A percentile compares a stretch with the other conserved stretches of the same genome.
phyloP scores from a whole-genome alignment of 208 protist species.

The Trypanosoma brucei region DNA sequence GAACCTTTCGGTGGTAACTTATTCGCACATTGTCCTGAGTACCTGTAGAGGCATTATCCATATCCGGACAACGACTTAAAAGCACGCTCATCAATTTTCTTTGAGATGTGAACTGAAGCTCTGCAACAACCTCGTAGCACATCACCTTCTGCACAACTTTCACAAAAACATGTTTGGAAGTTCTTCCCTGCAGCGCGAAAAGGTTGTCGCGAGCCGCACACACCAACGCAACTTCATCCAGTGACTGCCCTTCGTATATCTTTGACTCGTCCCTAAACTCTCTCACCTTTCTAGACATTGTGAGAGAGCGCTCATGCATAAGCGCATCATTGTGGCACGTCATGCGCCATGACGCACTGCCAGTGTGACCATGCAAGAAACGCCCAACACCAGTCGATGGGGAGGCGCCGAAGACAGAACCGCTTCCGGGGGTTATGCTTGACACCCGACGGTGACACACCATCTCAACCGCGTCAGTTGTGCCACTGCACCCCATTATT shows the following conservation, averaged over 20 bases:
- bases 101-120: conserved; percentile 76
- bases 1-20: conserved; percentile 3
- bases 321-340: conserved; percentile 30
- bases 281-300: conserved; percentile 17
- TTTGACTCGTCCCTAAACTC: conserved; percentile 52
- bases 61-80: conserved; percentile 35
- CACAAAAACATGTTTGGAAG: conserved; percentile 61
- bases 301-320: conserved; percentile 9
- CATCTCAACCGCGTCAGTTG: not conserved
- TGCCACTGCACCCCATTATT: not conserved
- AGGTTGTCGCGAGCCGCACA: conserved; percentile 76
- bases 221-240: conserved; percentile 91
- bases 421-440: not conserved
- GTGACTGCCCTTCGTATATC: conserved; percentile 85
- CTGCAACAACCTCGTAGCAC: conserved; percentile 82
- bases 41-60: conserved; percentile 18
- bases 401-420: not conserved
- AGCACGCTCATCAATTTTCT: conserved; percentile 88
- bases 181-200: conserved; percentile 62
- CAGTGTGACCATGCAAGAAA: conserved; percentile 47
- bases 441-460: not conserved
- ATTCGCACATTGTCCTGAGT: not conserved
- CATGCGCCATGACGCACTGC: conserved; percentile 55
- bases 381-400: conserved; percentile 7
- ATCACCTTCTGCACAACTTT: conserved; percentile 44